Evolutionary conservation across 176 grass and related monocot genomes (phyloP).

Genomic region (Avena insularis): DNA sequence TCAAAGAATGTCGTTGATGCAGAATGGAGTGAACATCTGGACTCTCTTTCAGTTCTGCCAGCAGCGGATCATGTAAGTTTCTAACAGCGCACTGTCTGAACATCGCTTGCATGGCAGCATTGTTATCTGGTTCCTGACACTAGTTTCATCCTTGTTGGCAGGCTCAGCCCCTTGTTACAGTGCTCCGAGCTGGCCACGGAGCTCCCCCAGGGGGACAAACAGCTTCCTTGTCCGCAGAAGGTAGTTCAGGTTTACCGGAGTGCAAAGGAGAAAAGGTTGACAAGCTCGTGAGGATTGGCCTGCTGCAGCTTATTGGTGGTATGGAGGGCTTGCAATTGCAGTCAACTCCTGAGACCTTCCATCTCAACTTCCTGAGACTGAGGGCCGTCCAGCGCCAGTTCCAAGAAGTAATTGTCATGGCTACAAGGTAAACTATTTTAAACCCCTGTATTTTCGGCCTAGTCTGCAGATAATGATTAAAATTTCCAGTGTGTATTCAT

Average conservation of each 20-base stretch:
- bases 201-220: conserved; percentile 38
- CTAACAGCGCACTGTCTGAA: background rate
- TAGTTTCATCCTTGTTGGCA: conserved; percentile 30
- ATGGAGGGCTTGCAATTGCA: conserved; percentile 71
- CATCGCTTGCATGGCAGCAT: background rate
- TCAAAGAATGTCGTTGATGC: conserved; percentile 44
- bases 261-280: conserved; percentile 86
- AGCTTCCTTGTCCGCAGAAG: conserved; percentile 39
- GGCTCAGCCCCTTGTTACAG: conserved; percentile 62
- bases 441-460: background rate
- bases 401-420: conserved; percentile 80
- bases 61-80: conserved; percentile 56
- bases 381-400: conserved; percentile 76
- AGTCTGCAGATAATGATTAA: background rate
- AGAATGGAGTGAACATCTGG: conserved; percentile 78
- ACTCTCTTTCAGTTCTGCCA: conserved; percentile 53
- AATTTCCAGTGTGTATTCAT: background rate
- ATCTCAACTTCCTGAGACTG: conserved; percentile 72
- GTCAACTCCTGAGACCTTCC: conserved; percentile 74
- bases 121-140: conserved; percentile 15
- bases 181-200: conserved; percentile 74
- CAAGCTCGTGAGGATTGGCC: conserved; percentile 72
- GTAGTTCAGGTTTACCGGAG: conserved; percentile 55
- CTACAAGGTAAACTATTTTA: conserved; percentile 67
- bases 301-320: conserved; percentile 65